These are phyloP conservation scores for Amylostereum chailletii DNA, from an alignment of 1,284 basidiomycete species.

Conservation along the genomic window DNA sequence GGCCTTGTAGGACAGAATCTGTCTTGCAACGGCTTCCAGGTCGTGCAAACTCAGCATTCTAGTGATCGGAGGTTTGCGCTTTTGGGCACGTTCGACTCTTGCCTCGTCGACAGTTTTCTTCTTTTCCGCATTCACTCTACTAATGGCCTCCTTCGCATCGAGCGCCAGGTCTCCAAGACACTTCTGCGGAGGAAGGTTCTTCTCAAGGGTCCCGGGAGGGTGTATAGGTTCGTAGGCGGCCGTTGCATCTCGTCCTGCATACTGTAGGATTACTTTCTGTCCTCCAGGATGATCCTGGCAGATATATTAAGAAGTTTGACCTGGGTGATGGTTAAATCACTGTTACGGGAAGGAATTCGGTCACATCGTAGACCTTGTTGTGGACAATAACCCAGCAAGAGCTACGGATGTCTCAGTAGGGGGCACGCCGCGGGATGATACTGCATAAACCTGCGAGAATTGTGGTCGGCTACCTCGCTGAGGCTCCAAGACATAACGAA, in stretches of 20 bases:
- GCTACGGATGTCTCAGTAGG: slow-evolving; percentile 22
- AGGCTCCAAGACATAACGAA: slow-evolving; percentile 29
- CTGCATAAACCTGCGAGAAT: slow-evolving; percentile 34
- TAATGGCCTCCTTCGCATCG: slow-evolving; percentile 36
- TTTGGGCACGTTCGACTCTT: slow-evolving; percentile 54
- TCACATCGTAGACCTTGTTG: slow-evolving; percentile 75
- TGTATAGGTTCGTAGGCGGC: slow-evolving; percentile 67
- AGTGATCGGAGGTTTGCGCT: slow-evolving; percentile 53
- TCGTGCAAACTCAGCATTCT: slow-evolving; percentile 69
- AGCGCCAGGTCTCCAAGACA: slow-evolving; percentile 65
- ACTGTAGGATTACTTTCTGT: slow-evolving; percentile 65
- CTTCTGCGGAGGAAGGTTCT: slow-evolving; percentile 55
- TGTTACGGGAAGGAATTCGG: slow-evolving; percentile 69
- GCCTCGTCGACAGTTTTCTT: slow-evolving; percentile 63
- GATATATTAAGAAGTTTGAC: background rate
- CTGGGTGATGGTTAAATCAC: slow-evolving; percentile 2
- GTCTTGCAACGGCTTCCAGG: slow-evolving; percentile 65
- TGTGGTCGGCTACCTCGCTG: slow-evolving; percentile 43
- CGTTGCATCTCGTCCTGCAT: slow-evolving; percentile 76
- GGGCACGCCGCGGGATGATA: slow-evolving; percentile 2
- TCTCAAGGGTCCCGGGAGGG: slow-evolving; percentile 61
- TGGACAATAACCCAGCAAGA: slow-evolving; percentile 89
- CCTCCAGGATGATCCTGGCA: slow-evolving; percentile 77
- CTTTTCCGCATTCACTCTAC: slow-evolving; percentile 29
- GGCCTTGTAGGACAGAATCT: slow-evolving; percentile 64